Evolutionary conservation across 768 basidiomycete species (phyloP).

Genomic region (Tylopilus rubrobrunneus): DNA sequence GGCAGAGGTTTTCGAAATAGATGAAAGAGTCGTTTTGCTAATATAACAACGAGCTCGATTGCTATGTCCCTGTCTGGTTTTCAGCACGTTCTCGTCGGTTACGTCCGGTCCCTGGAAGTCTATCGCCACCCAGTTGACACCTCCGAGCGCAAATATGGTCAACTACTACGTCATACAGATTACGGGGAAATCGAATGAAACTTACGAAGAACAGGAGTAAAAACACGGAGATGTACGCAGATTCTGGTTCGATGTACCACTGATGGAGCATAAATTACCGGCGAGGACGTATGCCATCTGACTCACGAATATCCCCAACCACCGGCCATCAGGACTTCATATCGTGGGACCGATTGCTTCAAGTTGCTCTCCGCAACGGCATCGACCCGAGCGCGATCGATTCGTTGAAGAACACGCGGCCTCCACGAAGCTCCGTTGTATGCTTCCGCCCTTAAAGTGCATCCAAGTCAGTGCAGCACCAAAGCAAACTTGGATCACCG

Average conservation of each 20-base stretch:
- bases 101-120: constrained; percentile 67
- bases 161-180: constrained; percentile 34
- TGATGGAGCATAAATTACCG: constrained; percentile 27
- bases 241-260: constrained; percentile 49
- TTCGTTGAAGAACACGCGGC: too few species aligned
- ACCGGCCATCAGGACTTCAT: too few species aligned
- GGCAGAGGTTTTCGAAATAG: too few species aligned
- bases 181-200: background rate
- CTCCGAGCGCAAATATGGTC: constrained; percentile 64
- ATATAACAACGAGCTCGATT: constrained; percentile 11
- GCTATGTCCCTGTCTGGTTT: constrained; percentile 29
- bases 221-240: constrained; percentile 66
- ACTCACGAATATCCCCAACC: too few species aligned
- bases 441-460: too few species aligned
- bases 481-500: too few species aligned
- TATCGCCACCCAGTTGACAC: constrained; percentile 49
- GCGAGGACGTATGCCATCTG: too few species aligned
- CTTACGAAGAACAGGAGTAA: constrained; percentile 56
- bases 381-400: too few species aligned
- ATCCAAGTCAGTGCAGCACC: too few species aligned
- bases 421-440: too few species aligned
- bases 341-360: too few species aligned
- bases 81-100: constrained; percentile 51
- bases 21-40: background rate
- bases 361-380: too few species aligned